phyloP scores from a whole-genome alignment of 129 eudicot species.

The Arctium minus region DNA sequence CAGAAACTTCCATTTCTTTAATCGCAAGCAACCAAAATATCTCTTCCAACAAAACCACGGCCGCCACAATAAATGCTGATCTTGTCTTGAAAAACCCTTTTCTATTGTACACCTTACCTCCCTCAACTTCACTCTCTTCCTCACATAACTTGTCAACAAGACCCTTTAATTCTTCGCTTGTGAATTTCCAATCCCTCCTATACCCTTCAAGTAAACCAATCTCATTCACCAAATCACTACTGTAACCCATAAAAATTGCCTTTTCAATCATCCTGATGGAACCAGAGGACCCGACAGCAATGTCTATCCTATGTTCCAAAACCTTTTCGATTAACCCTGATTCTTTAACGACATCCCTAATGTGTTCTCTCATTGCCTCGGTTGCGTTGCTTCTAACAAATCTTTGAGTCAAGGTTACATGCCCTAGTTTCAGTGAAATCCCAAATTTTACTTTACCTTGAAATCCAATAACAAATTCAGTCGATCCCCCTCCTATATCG shows the following conservation, averaged over 20 bases:
- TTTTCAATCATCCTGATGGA: conserved; percentile 73
- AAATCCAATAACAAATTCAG: conserved; percentile 62
- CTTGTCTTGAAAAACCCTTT: conserved; percentile 56
- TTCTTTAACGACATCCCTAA: conserved; percentile 31
- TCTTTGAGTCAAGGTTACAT: conserved; percentile 54
- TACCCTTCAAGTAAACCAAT: conserved; percentile 36
- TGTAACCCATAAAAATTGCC: conserved; percentile 52
- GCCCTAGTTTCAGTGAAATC: conserved; percentile 61
- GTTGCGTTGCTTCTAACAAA: conserved; percentile 27
- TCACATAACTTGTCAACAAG: conserved; percentile 48
- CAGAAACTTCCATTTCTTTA: conserved; percentile 73
- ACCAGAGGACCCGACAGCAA: conserved; percentile 77
- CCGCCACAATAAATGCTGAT: conserved; percentile 70
- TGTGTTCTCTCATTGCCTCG: conserved; percentile 43
- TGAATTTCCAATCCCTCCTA: conserved; percentile 72
- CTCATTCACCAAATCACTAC: conserved; percentile 25
- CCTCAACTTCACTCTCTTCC: conserved; percentile 31
- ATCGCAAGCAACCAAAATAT: conserved; percentile 59
- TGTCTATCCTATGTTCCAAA: conserved; percentile 35
- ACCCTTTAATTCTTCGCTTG: conserved; percentile 49
- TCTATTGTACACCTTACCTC: conserved; percentile 29
- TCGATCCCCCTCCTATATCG: conserved; percentile 92
- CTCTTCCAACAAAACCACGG: conserved; percentile 70
- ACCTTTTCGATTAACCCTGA: conserved; percentile 54
- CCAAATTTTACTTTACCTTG: conserved; percentile 43